These are phyloP conservation scores for Citropsis articulata DNA, from an alignment of 345 rosid genomes.

Conservation along the genomic window DNA sequence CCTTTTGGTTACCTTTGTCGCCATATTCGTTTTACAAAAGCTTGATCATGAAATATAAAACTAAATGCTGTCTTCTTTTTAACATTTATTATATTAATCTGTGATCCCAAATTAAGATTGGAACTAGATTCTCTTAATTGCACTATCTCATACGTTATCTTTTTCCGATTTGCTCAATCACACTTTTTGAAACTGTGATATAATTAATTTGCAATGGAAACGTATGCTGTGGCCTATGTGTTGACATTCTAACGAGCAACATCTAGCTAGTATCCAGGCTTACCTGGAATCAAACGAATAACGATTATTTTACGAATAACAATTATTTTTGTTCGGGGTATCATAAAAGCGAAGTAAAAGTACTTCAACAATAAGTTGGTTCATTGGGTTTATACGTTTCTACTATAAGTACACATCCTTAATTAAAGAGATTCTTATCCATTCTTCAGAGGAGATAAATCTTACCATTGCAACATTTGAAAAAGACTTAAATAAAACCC, in stretches of 20 bases:
- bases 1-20: neutral
- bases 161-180: constrained; percentile 21
- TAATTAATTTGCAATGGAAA: constrained; percentile 1
- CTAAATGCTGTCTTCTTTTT: neutral
- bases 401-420: too few relatives aligned
- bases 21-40: constrained; percentile 9
- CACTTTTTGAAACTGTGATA: neutral
- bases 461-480: too few relatives aligned
- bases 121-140: constrained; percentile 23
- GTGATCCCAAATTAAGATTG: constrained; percentile 16
- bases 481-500: too few relatives aligned
- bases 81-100: neutral
- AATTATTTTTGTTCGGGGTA: neutral
- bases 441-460: too few relatives aligned
- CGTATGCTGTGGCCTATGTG: neutral
- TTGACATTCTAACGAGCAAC: neutral
- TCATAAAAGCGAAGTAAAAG: too few relatives aligned
- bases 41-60: neutral
- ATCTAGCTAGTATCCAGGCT: neutral
- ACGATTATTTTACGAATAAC: neutral
- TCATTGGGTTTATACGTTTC: too few relatives aligned
- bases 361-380: too few relatives aligned
- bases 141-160: constrained; percentile 5
- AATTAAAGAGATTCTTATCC: too few relatives aligned
- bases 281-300: neutral